Conservation (phyloP, 2,329 filamentous ascomycete genomes). For the Exophiala spinifera region DNA sequence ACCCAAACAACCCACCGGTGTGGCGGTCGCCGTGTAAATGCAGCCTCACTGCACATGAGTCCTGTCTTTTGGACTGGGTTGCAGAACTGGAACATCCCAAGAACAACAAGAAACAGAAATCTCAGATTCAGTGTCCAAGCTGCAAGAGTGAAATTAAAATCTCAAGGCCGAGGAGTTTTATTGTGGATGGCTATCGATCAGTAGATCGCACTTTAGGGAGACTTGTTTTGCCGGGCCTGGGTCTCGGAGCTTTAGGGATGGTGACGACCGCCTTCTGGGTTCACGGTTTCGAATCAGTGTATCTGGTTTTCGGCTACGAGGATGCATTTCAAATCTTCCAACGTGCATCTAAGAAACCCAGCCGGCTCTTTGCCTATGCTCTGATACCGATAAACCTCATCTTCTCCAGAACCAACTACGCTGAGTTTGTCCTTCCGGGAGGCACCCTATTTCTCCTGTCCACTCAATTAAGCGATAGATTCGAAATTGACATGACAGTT, state of each 20-base stretch:
- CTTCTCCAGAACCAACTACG: slow-evolving; percentile 62
- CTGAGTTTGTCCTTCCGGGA: slow-evolving; percentile 61
- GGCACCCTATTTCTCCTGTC: slow-evolving; percentile 58
- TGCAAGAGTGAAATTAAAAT: slow-evolving; percentile 81
- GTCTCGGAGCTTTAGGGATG: slow-evolving; percentile 46
- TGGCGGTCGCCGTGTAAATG: slow-evolving; percentile 93
- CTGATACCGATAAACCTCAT: slow-evolving; percentile 67
- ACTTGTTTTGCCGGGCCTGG: slow-evolving; percentile 63
- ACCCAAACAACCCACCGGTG: slow-evolving; percentile 52
- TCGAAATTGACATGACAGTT: slow-evolving; percentile 51
- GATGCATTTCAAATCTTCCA: slow-evolving; percentile 57
- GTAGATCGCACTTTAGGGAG: slow-evolving; percentile 56
- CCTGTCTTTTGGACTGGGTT: slow-evolving; percentile 87
- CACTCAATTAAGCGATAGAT: slow-evolving; percentile 40
- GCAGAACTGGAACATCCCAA: slow-evolving; percentile 74
- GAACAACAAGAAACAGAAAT: slow-evolving; percentile 48
- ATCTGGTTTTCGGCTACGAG: slow-evolving; percentile 62
- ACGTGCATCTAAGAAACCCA: slow-evolving; percentile 34
- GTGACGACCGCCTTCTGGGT: slow-evolving; percentile 52
- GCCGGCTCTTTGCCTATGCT: slow-evolving; percentile 57
- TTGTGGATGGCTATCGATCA: slow-evolving; percentile 65
- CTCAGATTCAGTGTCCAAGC: slow-evolving; percentile 75
- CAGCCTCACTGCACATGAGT: slow-evolving; percentile 84
- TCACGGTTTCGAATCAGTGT: slow-evolving; percentile 62
- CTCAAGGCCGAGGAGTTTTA: slow-evolving; percentile 67